Conservation (phyloP, 306 rosid genomes). For the Lathyrus tuberosus region DNA sequence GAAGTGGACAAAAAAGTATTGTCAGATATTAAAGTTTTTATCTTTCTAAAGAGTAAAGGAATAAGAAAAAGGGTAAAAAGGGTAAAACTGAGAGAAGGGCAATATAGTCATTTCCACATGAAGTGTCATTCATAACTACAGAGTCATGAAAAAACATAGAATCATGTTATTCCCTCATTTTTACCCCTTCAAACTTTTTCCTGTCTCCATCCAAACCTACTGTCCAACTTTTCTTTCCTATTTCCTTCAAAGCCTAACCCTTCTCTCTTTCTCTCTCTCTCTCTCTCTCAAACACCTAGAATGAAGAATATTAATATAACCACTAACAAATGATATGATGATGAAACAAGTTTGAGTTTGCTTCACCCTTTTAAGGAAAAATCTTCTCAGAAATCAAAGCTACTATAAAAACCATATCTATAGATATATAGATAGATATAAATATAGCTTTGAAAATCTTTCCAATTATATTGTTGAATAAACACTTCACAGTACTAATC, state of each 20-base stretch:
- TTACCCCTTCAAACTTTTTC: conserved; percentile 54
- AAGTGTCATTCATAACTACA: conserved; percentile 71
- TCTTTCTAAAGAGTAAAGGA: conserved; percentile 18
- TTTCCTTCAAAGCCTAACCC: conserved; percentile 51
- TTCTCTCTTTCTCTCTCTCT: conserved; percentile 11
- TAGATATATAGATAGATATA: background rate
- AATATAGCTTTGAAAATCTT: conserved; percentile 17
- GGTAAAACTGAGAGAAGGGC: conserved; percentile 39
- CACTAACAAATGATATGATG: conserved; percentile 35
- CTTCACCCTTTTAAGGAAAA: conserved; percentile 59
- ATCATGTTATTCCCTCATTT: conserved; percentile 65
- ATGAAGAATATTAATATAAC: conserved; percentile 37
- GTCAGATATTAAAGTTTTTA: conserved; percentile 47
- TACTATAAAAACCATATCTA: conserved; percentile 11
- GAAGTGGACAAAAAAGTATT: conserved; percentile 40
- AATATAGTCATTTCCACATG: conserved; percentile 50
- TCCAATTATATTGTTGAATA: conserved; percentile 33
- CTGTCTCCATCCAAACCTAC: conserved; percentile 53
- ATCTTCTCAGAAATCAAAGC: conserved; percentile 56
- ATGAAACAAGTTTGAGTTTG: conserved; percentile 42
- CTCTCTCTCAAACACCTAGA: conserved; percentile 13
- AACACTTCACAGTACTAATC: conserved; percentile 42
- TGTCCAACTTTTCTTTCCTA: conserved; percentile 45
- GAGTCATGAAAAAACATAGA: conserved; percentile 55
- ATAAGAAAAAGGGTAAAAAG: conserved; percentile 17